These are phyloP conservation scores for Sporothrix pseudoabietina DNA, from an alignment of 2,329 filamentous ascomycete species.

Conservation along the genomic window DNA sequence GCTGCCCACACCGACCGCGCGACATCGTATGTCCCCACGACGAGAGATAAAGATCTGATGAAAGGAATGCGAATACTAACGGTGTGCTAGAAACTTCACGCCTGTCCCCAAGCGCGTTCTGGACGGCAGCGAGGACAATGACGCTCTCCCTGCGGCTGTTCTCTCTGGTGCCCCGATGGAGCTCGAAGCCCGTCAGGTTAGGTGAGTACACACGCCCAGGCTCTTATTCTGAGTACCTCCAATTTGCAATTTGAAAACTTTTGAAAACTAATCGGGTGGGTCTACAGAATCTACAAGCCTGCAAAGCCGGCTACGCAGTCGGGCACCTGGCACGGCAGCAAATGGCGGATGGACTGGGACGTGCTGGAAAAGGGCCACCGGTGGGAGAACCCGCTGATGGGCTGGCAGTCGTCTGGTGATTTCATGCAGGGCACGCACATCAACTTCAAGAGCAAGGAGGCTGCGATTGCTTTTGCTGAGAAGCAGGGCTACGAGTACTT, in stretches of 20 bases:
- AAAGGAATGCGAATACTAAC: background rate
- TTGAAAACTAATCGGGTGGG: background rate
- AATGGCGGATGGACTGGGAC: conserved; percentile 99
- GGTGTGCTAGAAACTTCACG: conserved; percentile 72
- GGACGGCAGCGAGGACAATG: conserved; percentile 82
- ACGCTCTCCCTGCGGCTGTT: conserved; percentile 76
- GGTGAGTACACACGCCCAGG: conserved; percentile 58
- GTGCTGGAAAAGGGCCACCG: conserved; percentile 86
- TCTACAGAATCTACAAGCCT: conserved; percentile 80
- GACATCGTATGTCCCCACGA: conserved; percentile 71
- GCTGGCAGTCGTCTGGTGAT: conserved; percentile 96
- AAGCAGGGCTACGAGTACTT: conserved; percentile 99
- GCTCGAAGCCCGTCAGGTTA: conserved; percentile 88
- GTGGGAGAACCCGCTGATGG: conserved; percentile 98
- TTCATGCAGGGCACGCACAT: conserved; percentile 92
- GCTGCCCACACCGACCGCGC: conserved; percentile 79
- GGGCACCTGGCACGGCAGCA: conserved; percentile 77
- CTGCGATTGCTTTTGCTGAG: conserved; percentile 91
- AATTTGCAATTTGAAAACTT: background rate
- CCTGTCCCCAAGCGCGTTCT: conserved; percentile 87
- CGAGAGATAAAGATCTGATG: background rate
- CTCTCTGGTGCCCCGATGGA: conserved; percentile 92
- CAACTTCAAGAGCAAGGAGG: conserved; percentile 89
- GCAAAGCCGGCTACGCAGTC: conserved; percentile 96
- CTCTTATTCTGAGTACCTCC: background rate